Evolutionary conservation across 441 rosid species (phyloP), one percentile per base, ranked within the genome.

Genomic region (Populus tomentosa): DNA sequence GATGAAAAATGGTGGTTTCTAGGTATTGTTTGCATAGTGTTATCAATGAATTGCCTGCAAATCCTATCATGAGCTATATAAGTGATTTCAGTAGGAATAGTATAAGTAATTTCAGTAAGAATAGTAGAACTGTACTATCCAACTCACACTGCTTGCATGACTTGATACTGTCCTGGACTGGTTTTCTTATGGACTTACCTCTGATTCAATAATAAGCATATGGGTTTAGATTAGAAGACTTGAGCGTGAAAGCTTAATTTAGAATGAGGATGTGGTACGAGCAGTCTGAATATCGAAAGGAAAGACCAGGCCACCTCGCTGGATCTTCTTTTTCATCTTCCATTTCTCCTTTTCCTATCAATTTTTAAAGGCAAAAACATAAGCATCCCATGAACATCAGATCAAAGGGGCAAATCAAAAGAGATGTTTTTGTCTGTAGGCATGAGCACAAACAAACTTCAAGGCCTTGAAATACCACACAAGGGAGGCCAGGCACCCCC

Each of bases 141-240:
- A 9, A 61, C 14, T 33, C 30, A 4, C 20, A 13, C 63, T 74
- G 35, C 35, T 74, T 46, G 46, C 63, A 42, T 66, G 62, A 66
- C 14, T 42, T 30, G 42, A 42, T 30, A 7, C 42, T 46, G 53
- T 42, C 50, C 71, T 32, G n/a, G 26, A 30, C 26, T 35, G 14
- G 32, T 62, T 61, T 33, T 73, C 23, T 62, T 63, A 13, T 38
- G n/a, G 40, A 28, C 53, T 23, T 63, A n/a, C 67, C 38, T 63
- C 69, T 38, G 69, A 74, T 38, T 61, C 32, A 23, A 42, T 11
- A 7, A 26, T 68, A 42, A 40, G 64, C 64, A 16, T 65, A n/a
- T 40, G 26, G 63, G 66, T 64, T 18, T 26, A 24, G 70, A 53
- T 24, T 40, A 80, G 21, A 73, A 10, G 66, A 76, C 75, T 65